Evolutionary conservation across 2,329 filamentous ascomycete genomes (phyloP).

Genomic region (Penicillium thymicola): DNA sequence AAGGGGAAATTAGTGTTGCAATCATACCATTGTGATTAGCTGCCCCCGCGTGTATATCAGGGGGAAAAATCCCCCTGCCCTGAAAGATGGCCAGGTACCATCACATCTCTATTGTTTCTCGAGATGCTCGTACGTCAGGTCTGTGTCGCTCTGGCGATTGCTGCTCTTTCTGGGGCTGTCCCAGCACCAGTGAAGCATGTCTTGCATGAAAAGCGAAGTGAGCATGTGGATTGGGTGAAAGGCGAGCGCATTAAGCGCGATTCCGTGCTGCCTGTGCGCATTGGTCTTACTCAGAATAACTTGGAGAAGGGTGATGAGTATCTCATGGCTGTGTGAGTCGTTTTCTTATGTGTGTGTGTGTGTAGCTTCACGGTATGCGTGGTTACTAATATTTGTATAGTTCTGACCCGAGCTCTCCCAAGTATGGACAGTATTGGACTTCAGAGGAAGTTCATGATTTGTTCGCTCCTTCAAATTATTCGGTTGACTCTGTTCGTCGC

Average conservation of each 20-base stretch:
- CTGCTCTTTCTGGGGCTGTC: conserved; percentile 23
- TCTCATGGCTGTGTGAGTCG: conserved; percentile 43
- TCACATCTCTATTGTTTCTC: not conserved
- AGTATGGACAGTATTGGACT: conserved; percentile 45
- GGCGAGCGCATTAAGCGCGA: conserved; percentile 34
- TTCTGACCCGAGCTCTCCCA: conserved; percentile 43
- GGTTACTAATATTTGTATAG: conserved; percentile 12
- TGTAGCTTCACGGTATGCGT: not conserved
- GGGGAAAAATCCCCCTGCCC: not conserved
- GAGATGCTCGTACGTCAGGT: conserved; percentile 18
- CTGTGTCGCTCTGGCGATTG: conserved; percentile 19
- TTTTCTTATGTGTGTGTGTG: not conserved
- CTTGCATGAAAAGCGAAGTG: conserved; percentile 43
- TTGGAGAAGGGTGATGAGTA: conserved; percentile 44
- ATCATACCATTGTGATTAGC: conserved; percentile 1
- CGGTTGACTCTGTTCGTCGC: conserved; percentile 49
- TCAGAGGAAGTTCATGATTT: conserved; percentile 43
- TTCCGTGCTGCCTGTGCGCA: conserved; percentile 45
- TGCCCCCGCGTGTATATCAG: conserved; percentile 16
- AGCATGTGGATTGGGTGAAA: conserved; percentile 39
- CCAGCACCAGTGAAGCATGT: conserved; percentile 37
- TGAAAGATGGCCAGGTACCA: not conserved
- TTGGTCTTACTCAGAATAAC: conserved; percentile 47
- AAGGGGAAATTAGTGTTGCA: conserved; percentile 8
- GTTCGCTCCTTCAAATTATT: conserved; percentile 44